Evolutionary conservation across 768 basidiomycete genomes (phyloP).

Genomic region (Tylopilus sp.): DNA sequence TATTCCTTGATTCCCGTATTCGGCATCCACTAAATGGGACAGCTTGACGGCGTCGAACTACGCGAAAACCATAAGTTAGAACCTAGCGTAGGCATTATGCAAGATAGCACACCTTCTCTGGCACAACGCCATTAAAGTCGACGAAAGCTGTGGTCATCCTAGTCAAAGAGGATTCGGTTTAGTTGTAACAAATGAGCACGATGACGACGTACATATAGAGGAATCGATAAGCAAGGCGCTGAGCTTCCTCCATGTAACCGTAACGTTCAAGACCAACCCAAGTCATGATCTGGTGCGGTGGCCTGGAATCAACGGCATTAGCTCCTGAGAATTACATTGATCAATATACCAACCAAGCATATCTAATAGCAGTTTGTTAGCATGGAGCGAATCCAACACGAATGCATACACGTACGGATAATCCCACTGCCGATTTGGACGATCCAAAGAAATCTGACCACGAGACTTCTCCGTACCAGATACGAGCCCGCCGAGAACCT

Average conservation of each 20-base stretch:
- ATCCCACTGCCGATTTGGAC: slow-evolving; percentile 99
- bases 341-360: slow-evolving; percentile 53
- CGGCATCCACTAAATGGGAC: slow-evolving; percentile 94
- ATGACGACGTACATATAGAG: slow-evolving; percentile 92
- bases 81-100: neutral
- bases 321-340: neutral
- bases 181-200: neutral
- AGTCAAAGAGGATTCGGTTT: slow-evolving; percentile 4
- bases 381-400: neutral
- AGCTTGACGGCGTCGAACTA: slow-evolving; percentile 95
- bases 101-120: slow-evolving; percentile 69
- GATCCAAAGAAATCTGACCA: slow-evolving; percentile 91
- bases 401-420: slow-evolving; percentile 66
- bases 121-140: slow-evolving; percentile 97
- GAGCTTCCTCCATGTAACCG: slow-evolving; percentile 90
- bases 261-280: slow-evolving; percentile 98
- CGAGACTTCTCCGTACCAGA: slow-evolving; percentile 96
- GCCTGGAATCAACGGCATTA: slow-evolving; percentile 44
- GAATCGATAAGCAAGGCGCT: slow-evolving; percentile 91
- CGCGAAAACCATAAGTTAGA: neutral
- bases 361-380: slow-evolving; percentile 37
- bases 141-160: slow-evolving; percentile 95
- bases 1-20: slow-evolving; percentile 93
- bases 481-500: slow-evolving; percentile 91
- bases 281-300: slow-evolving; percentile 97